These are phyloP conservation scores for Antitrichia curtipendula DNA, from an alignment of 225 moss, liverwort and hornwort species.

Conservation along the genomic window DNA sequence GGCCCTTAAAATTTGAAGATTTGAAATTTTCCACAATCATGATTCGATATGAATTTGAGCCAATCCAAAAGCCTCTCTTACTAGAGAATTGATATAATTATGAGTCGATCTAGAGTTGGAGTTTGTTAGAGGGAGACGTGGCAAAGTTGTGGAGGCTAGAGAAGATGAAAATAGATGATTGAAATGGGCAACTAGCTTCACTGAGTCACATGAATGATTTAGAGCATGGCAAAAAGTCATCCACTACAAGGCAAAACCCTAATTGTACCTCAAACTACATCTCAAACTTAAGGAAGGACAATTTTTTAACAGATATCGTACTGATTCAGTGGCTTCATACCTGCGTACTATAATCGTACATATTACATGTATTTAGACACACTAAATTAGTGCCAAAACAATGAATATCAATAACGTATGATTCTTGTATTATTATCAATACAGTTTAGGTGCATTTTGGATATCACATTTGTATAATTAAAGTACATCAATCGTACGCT, in stretches of 20 bases:
- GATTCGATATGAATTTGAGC: neutral
- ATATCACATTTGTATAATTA: too few species aligned
- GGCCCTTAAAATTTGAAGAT: neutral
- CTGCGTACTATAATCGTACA: too few species aligned
- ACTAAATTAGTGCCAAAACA: too few species aligned
- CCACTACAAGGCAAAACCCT: neutral
- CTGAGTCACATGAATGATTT: neutral
- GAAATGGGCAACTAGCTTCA: fast-evolving
- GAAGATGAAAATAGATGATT: neutral
- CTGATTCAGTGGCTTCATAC: too few species aligned
- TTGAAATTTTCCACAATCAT: neutral
- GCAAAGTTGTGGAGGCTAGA: fast-evolving
- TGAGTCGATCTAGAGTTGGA: fast-evolving
- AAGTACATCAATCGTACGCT: too few species aligned
- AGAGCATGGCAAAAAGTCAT: neutral
- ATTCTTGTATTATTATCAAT: too few species aligned
- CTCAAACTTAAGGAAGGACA: too few species aligned
- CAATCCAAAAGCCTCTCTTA: neutral
- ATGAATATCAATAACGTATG: too few species aligned
- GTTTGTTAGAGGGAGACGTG: neutral
- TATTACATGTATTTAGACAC: too few species aligned
- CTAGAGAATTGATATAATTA: neutral
- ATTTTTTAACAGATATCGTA: too few species aligned
- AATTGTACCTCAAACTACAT: neutral
- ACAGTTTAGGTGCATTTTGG: too few species aligned